These are phyloP conservation scores for Scutellaria minor DNA, from an alignment of 257 asterid genomes.

Conservation along the genomic window DNA sequence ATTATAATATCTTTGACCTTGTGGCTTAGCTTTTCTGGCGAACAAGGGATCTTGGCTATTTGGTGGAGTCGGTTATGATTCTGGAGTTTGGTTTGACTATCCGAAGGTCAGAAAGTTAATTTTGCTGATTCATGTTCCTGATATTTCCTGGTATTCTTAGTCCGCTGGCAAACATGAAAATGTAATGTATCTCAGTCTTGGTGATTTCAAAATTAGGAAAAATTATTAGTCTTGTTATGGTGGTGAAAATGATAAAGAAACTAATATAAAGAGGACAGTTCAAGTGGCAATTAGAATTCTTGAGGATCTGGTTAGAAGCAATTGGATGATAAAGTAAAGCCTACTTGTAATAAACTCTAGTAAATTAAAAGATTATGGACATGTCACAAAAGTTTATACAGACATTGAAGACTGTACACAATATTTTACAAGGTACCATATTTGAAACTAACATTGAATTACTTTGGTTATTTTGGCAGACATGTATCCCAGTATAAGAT, in stretches of 20 bases:
- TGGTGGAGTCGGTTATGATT: constrained; percentile 85
- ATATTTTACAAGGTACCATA: background rate
- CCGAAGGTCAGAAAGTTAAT: constrained; percentile 69
- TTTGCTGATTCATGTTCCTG: constrained; percentile 25
- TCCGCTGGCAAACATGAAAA: constrained; percentile 24
- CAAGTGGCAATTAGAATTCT: background rate
- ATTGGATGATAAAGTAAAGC: background rate
- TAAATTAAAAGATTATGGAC: background rate
- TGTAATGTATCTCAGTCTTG: background rate
- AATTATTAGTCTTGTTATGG: background rate
- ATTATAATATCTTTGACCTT: constrained; percentile 26
- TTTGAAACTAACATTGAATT: constrained; percentile 24
- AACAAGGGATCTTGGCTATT: constrained; percentile 84
- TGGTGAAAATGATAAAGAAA: background rate
- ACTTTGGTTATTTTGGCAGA: constrained; percentile 53
- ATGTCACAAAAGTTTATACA: background rate
- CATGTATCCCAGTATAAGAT: constrained; percentile 87
- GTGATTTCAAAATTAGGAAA: constrained; percentile 18
- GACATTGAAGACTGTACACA: background rate
- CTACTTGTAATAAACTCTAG: background rate
- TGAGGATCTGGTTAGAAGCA: constrained; percentile 17
- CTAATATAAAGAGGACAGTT: background rate
- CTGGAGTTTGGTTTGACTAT: constrained; percentile 92
- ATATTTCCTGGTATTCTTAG: constrained; percentile 13
- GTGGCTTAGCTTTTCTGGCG: constrained; percentile 88